Base-by-base conservation (phyloP, 192 early-diverging fungal species). In the Coemansia sp. region DNA sequence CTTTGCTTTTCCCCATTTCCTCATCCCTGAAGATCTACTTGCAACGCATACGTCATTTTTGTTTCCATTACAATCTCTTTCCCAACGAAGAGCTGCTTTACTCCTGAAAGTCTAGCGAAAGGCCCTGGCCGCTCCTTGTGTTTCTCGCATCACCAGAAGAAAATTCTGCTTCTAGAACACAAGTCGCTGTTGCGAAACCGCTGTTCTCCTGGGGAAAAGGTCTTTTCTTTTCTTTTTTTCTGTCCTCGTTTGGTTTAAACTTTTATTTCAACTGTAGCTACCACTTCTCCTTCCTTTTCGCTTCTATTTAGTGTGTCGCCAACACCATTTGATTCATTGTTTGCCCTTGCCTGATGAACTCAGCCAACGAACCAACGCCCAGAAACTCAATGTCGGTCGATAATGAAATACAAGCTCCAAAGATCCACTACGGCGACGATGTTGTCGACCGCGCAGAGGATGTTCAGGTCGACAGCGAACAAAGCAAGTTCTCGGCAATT, bases 401-500 rank as follows among this genome's bases (percentile, higher is more conserved):
- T 23, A 53, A 45, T 38, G 69, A 72, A 10, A 54, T 56, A 55
- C 68, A 64, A 31, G 57, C 29, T 23, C 57, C 57, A 31, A 77
- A 78, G 59, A 55, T 54, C 22, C 58, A 57, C 33, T 14, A 22
- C 7, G 61, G 53, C 23, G 42, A 50, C 6, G 54, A n/a, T n/a
- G n/a, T n/a, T n/a, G n/a, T 57, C 22, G 70, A 62, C 54, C 38
- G 60, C 11, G 62, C 78, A 20, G 78, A 81, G 61, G 65, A 74
- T 47, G 50, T 81, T 19, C 68, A 72, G 20, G 64, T 81, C 20
- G 77, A 76, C 45, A 63, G 74, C 48, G 79, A 84, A 42, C 81
- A 84, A 57, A 75, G 78, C 68, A 85, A 84, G 65, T 75, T 88
- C 58, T 75, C 75, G 34, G 75, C 80, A 15, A 75, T 86, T 41